Evolutionary conservation across 495 filamentous ascomycete genomes (phyloP), one percentile per base, ranked within the genome.

Genomic region (Sordaria brevicollis): DNA sequence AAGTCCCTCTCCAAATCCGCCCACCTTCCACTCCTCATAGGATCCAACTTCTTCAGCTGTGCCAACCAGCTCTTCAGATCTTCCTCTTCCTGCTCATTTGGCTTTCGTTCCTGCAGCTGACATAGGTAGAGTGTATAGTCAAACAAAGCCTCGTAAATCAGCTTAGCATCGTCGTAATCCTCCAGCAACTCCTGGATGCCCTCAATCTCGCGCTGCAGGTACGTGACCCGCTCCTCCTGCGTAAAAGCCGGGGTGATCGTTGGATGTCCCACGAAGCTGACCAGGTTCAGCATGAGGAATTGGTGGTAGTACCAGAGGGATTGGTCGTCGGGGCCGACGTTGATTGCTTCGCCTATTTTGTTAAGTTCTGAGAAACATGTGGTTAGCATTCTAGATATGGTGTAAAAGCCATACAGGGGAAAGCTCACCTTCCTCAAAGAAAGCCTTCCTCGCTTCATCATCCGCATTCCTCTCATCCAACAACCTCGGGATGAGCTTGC

Each of bases 231-330:
- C 35, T 94, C 89, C 38, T 87, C 79, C 21, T 81, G 70, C 62
- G 85, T 84, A 43, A 94, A 79, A 70, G 88, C 81, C 3, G 90
- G 86, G 21, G 86, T 83, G 77, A 94, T 89, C 21, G 86, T 86
- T n/a, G 81, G 77, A n/a, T 76, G 73, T 8, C 74, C 74, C 13
- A 76, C 72, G 54, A 68, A 81, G 74, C 68, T 80, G 70, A 78
- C 81, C 67, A 78, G 82, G 81, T 82, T 90, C 77, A 81, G 86
- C 80, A 97, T 89, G 69, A 97, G 78, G 75, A 87, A 94, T 70
- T 92, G 89, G 75, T 98, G 92, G 78, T 98, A 99, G 78, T 93
- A 97, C 96, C 96, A 99, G 15, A 97, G 81, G 10, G 92, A 94
- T 74, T 97, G 94, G 76, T 97, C 93, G 70, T 93, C 90, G 6